Evolutionary conservation across 2,329 filamentous ascomycete species (phyloP).

Genomic region (Fusarium praegraminearum): DNA sequence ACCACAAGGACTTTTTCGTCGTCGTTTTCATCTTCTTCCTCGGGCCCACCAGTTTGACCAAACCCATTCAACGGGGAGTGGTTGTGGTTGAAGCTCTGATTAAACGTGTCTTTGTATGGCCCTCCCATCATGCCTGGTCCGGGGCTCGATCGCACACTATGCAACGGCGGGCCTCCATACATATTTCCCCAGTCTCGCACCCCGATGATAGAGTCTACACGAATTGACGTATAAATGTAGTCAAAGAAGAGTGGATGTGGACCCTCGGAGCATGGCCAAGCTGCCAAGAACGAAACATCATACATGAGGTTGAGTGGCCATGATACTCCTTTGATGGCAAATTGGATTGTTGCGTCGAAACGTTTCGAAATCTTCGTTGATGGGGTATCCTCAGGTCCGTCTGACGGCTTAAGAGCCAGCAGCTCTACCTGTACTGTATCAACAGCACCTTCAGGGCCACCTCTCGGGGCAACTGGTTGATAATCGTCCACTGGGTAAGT

Average conservation of each 20-base stretch:
- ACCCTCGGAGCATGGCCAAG: conserved; percentile 72
- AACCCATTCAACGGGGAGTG: conserved; percentile 28
- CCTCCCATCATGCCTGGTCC: conserved; percentile 48
- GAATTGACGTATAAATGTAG: conserved; percentile 70
- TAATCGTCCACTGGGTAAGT: conserved; percentile 77
- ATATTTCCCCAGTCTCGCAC: conserved; percentile 74
- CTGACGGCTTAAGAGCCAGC: conserved; percentile 67
- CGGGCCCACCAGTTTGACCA: conserved; percentile 36
- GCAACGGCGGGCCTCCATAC: conserved; percentile 49
- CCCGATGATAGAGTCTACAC: conserved; percentile 73
- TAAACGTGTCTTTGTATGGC: conserved; percentile 46
- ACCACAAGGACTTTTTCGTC: conserved; percentile 76
- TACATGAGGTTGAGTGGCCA: conserved; percentile 73
- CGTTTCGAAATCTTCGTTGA: conserved; percentile 55
- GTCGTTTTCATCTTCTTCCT: conserved; percentile 60
- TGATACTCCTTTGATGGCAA: conserved; percentile 72
- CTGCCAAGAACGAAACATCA: conserved; percentile 74
- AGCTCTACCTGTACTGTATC: conserved; percentile 78
- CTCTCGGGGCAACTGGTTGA: conserved; percentile 65
- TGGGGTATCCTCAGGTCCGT: conserved; percentile 41
- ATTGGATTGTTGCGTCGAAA: conserved; percentile 72
- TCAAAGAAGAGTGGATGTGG: conserved; percentile 80
- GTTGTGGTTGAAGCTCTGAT: conserved; percentile 41
- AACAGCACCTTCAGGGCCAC: conserved; percentile 67
- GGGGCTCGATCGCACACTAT: conserved; percentile 54